These are phyloP conservation scores for Aspergillus vadensis DNA, from an alignment of 2,329 filamentous ascomycete species.

Conservation along the genomic window DNA sequence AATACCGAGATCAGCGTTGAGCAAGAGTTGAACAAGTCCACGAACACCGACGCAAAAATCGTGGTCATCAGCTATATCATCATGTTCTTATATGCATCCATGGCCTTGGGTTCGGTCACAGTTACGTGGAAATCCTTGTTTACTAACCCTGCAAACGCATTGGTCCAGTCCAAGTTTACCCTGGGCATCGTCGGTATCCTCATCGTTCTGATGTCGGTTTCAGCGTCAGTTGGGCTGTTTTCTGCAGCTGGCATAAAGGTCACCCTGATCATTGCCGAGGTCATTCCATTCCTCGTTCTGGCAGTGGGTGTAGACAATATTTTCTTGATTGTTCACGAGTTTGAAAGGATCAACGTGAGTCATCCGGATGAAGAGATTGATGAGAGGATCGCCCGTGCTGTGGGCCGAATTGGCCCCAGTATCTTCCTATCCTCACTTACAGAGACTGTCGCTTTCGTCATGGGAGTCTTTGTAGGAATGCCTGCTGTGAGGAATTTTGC, in stretches of 20 bases:
- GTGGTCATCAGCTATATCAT: constrained; percentile 94
- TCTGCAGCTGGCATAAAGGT: constrained; percentile 90
- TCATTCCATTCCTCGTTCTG: constrained; percentile 95
- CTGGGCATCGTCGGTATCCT: constrained; percentile 91
- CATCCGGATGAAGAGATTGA: constrained; percentile 88
- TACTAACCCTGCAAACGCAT: constrained; percentile 75
- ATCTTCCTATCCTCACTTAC: constrained; percentile 94
- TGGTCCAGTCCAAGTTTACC: constrained; percentile 96
- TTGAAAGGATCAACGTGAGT: constrained; percentile 89
- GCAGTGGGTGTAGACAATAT: constrained; percentile 99
- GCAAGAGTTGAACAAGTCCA: constrained; percentile 95
- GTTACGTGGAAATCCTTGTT: constrained; percentile 75
- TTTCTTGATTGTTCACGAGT: constrained; percentile 97
- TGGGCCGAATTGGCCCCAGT: constrained; percentile 96
- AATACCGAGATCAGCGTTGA: constrained; percentile 94
- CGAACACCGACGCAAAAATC: constrained; percentile 97
- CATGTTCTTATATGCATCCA: constrained; percentile 97
- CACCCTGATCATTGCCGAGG: constrained; percentile 95
- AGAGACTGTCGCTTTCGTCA: constrained; percentile 88
- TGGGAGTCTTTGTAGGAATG: constrained; percentile 95
- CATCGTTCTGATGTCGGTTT: constrained; percentile 97
- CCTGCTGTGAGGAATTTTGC: constrained; percentile 97
- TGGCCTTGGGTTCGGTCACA: constrained; percentile 87
- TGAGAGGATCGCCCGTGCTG: constrained; percentile 77
- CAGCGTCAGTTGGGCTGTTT: constrained; percentile 90